Conservation (phyloP, 768 basidiomycete genomes). For the Amanita thiersii region DNA sequence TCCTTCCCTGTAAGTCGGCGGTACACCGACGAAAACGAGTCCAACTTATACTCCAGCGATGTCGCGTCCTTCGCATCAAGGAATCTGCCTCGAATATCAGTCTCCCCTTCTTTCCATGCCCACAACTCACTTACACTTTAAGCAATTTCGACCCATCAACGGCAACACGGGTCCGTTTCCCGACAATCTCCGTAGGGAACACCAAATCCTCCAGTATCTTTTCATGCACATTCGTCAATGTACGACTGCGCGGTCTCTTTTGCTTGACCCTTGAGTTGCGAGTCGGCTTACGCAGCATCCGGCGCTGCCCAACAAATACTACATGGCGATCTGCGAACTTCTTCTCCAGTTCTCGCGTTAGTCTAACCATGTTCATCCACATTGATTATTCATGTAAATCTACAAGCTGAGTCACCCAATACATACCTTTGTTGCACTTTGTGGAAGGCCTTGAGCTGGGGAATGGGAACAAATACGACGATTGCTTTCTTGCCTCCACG, state of each 20-base stretch:
- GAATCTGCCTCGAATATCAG: conserved; percentile 49
- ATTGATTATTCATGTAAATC: conserved; percentile 10
- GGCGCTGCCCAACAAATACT: conserved; percentile 97
- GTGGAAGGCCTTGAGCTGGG: conserved; percentile 97
- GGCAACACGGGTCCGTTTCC: conserved; percentile 92
- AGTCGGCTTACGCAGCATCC: conserved; percentile 96
- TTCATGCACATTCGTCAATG: conserved; percentile 96
- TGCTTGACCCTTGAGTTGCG: conserved; percentile 89
- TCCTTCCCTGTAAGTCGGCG: conserved; percentile 94
- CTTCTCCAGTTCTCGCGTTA: conserved; percentile 99
- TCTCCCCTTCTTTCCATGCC: conserved; percentile 11
- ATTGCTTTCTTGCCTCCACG: conserved; percentile 99
- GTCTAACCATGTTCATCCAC: conserved; percentile 35
- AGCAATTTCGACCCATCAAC: conserved; percentile 93
- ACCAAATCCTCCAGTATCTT: conserved; percentile 99
- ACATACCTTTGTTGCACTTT: conserved; percentile 91
- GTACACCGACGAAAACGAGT: conserved; percentile 98
- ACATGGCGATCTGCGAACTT: conserved; percentile 99
- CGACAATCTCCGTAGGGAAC: conserved; percentile 97
- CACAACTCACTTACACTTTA: conserved; percentile 87
- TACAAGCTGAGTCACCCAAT: conserved; percentile 7
- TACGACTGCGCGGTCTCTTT: conserved; percentile 95
- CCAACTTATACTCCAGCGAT: conserved; percentile 98
- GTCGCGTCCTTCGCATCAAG: conserved; percentile 98
- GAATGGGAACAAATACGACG: conserved; percentile 95